Conservation (phyloP, 306 rosid genomes). For the Rubus parviflorus region DNA sequence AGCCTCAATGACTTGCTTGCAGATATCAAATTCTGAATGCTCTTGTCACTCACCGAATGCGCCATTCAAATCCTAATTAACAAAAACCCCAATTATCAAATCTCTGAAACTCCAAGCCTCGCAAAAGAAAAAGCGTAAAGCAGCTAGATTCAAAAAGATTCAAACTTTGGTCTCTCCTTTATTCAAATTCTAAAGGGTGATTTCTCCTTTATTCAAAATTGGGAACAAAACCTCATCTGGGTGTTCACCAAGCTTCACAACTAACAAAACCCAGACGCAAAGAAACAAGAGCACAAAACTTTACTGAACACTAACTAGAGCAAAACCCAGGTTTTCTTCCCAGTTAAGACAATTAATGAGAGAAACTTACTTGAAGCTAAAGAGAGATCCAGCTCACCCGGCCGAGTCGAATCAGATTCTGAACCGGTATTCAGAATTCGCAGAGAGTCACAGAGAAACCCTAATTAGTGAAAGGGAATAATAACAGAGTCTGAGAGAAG, state of each 20-base stretch:
- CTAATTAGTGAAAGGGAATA: slow-evolving; percentile 22
- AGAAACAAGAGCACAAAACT: slow-evolving; percentile 14
- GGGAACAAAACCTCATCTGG: slow-evolving; percentile 7
- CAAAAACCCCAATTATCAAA: slow-evolving; percentile 24
- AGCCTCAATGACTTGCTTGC: slow-evolving; percentile 75
- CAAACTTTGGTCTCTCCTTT: slow-evolving; percentile 17
- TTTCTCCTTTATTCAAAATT: slow-evolving; percentile 10
- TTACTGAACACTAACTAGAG: slow-evolving; percentile 14
- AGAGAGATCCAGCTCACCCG: slow-evolving; percentile 28
- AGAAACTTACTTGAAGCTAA: slow-evolving; percentile 10
- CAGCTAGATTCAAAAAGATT: slow-evolving; percentile 16
- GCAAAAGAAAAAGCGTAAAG: not conserved
- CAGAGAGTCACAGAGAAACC: slow-evolving; percentile 21
- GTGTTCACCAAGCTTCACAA: slow-evolving; percentile 23
- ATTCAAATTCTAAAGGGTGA: not conserved
- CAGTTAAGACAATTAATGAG: not conserved
- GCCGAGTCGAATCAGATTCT: slow-evolving; percentile 34
- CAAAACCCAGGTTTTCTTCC: not conserved
- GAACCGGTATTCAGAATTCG: slow-evolving; percentile 5
- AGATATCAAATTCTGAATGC: slow-evolving; percentile 56
- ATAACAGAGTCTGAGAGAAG: not conserved
- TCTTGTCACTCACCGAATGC: slow-evolving; percentile 38
- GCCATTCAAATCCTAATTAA: slow-evolving; percentile 55
- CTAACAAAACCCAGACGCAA: slow-evolving; percentile 22
- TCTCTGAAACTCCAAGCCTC: slow-evolving; percentile 16